Base-by-base conservation (phyloP, 139 green algal species). In the Pseudopediastrum boryanum region DNA sequence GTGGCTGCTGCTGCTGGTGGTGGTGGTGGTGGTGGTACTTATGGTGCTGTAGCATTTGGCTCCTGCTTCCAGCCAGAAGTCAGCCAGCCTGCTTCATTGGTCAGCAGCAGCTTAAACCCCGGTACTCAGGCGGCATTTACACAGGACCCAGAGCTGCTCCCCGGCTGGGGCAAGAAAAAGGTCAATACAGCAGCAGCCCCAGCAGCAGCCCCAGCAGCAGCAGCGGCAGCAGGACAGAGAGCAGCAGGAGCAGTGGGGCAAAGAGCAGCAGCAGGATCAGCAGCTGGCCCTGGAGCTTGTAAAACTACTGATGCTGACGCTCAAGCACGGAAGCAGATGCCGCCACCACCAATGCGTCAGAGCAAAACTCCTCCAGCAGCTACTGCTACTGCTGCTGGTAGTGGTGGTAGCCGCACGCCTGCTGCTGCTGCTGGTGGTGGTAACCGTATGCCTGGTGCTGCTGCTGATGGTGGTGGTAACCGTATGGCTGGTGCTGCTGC, bases 361-460 rank as follows among this genome's bases (percentile, higher is more conserved):
- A n/a, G 8, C 27, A 62, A 4, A n/a, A n/a, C n/a, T 62, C 6
- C 27, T 3, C 27, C 33, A 9, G 9, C 9, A n/a, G 59, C 25
- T 66, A 31, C 58, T 66, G 58, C 58, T 33, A 16, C 3, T 67
- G 59, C 59, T 67, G n/a, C n/a, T n/a, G n/a, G n/a, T n/a, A n/a
- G n/a, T n/a, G n/a, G n/a, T n/a, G n/a, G n/a, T n/a, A n/a, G n/a
- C n/a, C n/a, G n/a, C n/a, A n/a, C n/a, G n/a, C n/a, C n/a, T n/a
- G n/a, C n/a, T n/a, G n/a, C n/a, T n/a, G n/a, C n/a, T n/a, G n/a
- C n/a, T n/a, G n/a, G n/a, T n/a, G n/a, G n/a, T n/a, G n/a, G n/a
- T n/a, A n/a, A n/a, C n/a, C n/a, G n/a, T n/a, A n/a, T n/a, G n/a
- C n/a, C n/a, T n/a, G n/a, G n/a, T n/a, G n/a, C n/a, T n/a, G n/a